A percentile compares a stretch with the other conserved stretches of the same genome.
Conservation (phyloP, 2,329 filamentous ascomycete genomes). For the Whalleya microplaca region DNA sequence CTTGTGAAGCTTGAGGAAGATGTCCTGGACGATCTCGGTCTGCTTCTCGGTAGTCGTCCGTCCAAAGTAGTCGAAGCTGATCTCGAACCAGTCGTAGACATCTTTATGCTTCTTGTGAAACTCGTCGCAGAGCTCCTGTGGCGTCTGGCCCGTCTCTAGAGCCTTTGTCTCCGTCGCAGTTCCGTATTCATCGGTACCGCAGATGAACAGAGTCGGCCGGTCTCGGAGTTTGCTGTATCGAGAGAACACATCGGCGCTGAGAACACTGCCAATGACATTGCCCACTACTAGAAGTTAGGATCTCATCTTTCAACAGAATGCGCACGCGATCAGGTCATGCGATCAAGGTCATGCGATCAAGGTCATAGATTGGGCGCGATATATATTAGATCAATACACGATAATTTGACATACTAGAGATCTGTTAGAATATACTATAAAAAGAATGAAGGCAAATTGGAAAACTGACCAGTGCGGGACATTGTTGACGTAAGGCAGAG, state of each 20-base stretch:
- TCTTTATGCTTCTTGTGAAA: slow-evolving; percentile 89
- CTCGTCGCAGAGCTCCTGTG: slow-evolving; percentile 85
- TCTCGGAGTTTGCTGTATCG: slow-evolving; percentile 81
- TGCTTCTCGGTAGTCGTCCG: slow-evolving; percentile 88
- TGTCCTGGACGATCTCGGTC: slow-evolving; percentile 88
- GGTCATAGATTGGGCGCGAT: no score
- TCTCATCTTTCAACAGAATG: not conserved
- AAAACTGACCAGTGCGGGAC: slow-evolving; percentile 63
- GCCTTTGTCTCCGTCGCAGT: slow-evolving; percentile 97
- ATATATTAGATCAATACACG: no score
- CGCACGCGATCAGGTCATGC: not conserved
- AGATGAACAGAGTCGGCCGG: slow-evolving; percentile 80
- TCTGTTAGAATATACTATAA: not conserved
- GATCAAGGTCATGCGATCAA: no score
- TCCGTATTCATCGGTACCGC: slow-evolving; percentile 92
- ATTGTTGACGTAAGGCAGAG: slow-evolving; percentile 81
- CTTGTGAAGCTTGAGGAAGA: slow-evolving; percentile 84
- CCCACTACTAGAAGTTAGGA: slow-evolving; percentile 52
- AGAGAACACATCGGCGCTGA: slow-evolving; percentile 86
- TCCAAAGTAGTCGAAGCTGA: slow-evolving; percentile 93
- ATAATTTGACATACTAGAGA: not conserved
- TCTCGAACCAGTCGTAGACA: slow-evolving; percentile 95
- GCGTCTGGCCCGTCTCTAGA: slow-evolving; percentile 81
- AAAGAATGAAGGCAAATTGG: not conserved
- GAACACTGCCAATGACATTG: slow-evolving; percentile 84